phyloP scores from a whole-genome alignment of 208 protist species.

The Leishmania braziliensis region DNA sequence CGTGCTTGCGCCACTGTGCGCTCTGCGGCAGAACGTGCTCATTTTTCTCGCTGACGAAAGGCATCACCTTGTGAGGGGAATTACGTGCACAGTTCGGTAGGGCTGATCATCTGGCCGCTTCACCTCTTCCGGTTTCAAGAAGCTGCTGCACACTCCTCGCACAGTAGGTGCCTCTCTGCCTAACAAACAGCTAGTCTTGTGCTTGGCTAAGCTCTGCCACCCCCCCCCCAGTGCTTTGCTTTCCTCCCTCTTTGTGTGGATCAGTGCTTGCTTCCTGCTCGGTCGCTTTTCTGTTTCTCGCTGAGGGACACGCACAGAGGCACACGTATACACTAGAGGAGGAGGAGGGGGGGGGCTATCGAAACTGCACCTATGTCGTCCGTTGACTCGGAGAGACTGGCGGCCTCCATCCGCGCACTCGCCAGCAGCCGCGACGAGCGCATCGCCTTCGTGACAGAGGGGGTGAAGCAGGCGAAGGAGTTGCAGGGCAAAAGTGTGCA shows the following conservation, averaged over 20 bases:
- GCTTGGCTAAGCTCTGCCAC: neutral
- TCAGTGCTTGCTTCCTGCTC: neutral
- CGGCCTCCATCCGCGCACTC: conserved; percentile 46
- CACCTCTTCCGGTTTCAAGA: neutral
- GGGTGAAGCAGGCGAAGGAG: conserved; percentile 69
- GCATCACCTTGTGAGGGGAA: neutral
- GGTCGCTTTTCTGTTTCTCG: neutral
- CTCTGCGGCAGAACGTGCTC: neutral
- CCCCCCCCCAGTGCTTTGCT: neutral
- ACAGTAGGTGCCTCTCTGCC: neutral
- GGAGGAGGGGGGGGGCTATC: neutral
- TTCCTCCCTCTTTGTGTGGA: neutral
- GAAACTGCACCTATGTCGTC: conserved; percentile 17
- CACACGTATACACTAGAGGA: neutral
- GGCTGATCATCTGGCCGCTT: neutral
- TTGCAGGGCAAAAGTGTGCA: conserved; percentile 72
- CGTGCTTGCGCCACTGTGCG: neutral
- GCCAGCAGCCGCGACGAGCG: conserved; percentile 41
- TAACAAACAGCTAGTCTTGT: neutral
- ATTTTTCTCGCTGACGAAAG: neutral
- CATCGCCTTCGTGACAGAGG: conserved; percentile 54
- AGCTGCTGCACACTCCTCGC: neutral
- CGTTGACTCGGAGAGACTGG: conserved; percentile 40
- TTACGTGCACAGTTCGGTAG: neutral
- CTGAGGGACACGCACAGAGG: neutral